Base-by-base conservation (phyloP, 257 asterid genomes). In the Gynochthodes officinalis region DNA sequence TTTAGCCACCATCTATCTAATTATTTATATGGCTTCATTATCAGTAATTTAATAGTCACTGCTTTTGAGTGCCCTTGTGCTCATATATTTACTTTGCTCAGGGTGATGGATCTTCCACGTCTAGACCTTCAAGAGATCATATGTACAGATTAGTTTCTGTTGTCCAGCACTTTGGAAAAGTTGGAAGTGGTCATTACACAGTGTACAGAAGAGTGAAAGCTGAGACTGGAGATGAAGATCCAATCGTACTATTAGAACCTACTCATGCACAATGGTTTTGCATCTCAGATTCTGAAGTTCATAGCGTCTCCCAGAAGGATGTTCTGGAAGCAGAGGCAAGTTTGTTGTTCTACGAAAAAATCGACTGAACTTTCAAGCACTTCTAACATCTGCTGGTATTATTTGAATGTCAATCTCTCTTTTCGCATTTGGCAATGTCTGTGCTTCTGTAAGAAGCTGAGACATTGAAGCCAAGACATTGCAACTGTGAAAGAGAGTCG, bases 181-280 rank as follows among this genome's bases (percentile, higher is more conserved):
- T 86, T 32, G 91, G 89, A 77, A 78, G 87, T 7, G 99, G 99
- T 48, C 99, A 94, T 80, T 94, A 94, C 89, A 89, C 80, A 7
- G 93, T 94, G 67, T 89, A 87, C 85, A 85, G 96, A 74, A 90
- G 84, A 81, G 96, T 84, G 70, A 80, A 67, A 11, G 84, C 83
- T 30, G 83, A 75, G 63, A 42, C 81, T 43, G 82, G 86, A 5
- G 82, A 82, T 33, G 95, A 85, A 19, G 87, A 84, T 73, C 81
- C 86, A 27, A 78, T 77, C 37, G 86, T 71, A 39, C 79, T 86
- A 25, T 66, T 84, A 58, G 91, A 81, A 81, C 87, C 93, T 33
- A 71, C 80, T 12, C 69, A 73, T 11, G 90, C 84, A 72, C 88
- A 85, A 63, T 94, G 99, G 99, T 94, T 88, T 82, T 80, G 88